Evolutionary conservation across 805 yeast species (phyloP).

Genomic region (Yamadazyma akitaensis): DNA sequence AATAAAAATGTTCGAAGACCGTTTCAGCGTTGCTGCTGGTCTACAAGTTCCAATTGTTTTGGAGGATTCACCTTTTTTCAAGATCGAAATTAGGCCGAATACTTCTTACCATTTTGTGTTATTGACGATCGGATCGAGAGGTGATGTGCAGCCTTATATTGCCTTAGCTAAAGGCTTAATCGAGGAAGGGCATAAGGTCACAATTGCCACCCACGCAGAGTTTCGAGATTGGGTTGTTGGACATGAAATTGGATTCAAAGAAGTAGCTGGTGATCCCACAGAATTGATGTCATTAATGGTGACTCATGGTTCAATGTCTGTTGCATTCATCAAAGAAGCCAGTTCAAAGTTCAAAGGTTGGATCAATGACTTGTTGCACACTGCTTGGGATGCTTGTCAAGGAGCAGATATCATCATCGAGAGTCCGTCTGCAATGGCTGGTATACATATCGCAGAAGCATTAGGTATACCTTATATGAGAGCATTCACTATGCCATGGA

Average conservation of each 20-base stretch:
- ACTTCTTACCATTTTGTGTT: conserved; percentile 59
- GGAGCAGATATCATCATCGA: conserved; percentile 81
- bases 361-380: conserved; percentile 67
- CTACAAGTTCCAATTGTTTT: conserved; percentile 64
- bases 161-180: conserved; percentile 79
- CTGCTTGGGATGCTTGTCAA: conserved; percentile 88
- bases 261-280: conserved; percentile 89
- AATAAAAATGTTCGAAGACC: conserved; percentile 64
- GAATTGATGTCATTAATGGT: conserved; percentile 92
- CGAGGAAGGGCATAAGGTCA: conserved; percentile 78
- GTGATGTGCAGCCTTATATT: conserved; percentile 95
- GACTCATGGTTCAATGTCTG: conserved; percentile 81
- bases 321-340: conserved; percentile 80
- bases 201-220: conserved; percentile 83
- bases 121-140: conserved; percentile 90
- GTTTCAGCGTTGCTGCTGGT: conserved; percentile 56
- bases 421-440: conserved; percentile 96
- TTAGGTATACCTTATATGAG: conserved; percentile 84
- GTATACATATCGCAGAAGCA: conserved; percentile 93
- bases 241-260: conserved; percentile 66
- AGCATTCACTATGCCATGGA: conserved; percentile 99
- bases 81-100: conserved; percentile 51
- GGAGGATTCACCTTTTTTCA: conserved; percentile 58
- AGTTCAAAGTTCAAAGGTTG: conserved; percentile 74
- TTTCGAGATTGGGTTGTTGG: conserved; percentile 70